These are phyloP conservation scores for Vaccinium macrocarpon DNA, from an alignment of 148 eudicot species.

Conservation along the genomic window DNA sequence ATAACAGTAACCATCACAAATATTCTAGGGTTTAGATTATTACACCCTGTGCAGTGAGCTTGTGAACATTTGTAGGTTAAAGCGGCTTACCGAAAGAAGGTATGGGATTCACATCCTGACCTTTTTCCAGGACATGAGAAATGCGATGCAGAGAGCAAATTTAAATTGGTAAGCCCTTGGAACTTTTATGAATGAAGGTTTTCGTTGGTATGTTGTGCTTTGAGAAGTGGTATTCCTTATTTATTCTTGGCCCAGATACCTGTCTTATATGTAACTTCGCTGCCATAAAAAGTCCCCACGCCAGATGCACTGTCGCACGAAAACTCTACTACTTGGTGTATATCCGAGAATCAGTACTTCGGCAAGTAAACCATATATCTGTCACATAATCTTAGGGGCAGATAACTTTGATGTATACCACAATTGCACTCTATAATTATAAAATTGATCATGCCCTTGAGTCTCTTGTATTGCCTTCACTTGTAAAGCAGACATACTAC, in stretches of 20 bases:
- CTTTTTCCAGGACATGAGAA: constrained; percentile 50
- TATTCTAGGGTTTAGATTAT: too few relatives aligned
- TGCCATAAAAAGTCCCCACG: background rate
- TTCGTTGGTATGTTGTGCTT: background rate
- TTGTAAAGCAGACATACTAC: background rate
- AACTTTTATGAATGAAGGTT: background rate
- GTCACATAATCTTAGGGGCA: background rate
- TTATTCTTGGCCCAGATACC: background rate
- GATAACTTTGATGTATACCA: background rate
- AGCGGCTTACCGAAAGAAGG: constrained; percentile 63
- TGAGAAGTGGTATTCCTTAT: background rate
- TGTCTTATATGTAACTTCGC: background rate
- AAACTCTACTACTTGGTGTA: background rate
- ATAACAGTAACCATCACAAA: too few relatives aligned
- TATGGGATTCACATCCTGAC: constrained; percentile 74
- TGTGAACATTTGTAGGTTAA: constrained; percentile 42
- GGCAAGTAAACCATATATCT: background rate
- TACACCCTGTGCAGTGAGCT: background rate
- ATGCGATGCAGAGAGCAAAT: constrained; percentile 47
- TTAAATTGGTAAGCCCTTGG: constrained; percentile 46
- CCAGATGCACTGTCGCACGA: constrained; percentile 1
- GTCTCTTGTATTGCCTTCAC: background rate
- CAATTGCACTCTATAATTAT: background rate
- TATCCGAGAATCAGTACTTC: too few relatives aligned
- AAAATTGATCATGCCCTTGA: background rate